Evolutionary conservation across 2,329 filamentous ascomycete genomes (phyloP), one percentile per base, ranked within the genome.

Genomic region (Aspergillus awamori): DNA sequence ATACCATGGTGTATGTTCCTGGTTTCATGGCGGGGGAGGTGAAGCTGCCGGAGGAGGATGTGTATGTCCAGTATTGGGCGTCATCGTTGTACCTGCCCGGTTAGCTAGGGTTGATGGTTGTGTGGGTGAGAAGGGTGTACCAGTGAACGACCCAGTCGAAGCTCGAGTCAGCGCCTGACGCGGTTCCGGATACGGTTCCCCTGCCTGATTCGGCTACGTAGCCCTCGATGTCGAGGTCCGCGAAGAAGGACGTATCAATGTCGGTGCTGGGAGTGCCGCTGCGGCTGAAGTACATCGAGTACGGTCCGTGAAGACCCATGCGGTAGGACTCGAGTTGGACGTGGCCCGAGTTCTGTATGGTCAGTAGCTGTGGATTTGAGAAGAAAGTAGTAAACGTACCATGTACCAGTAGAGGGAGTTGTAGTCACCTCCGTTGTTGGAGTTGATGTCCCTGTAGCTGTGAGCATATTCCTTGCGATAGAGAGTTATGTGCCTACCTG

Each of bases 331-430:
- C 88, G 1, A 87, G 89, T 71, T 86, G 82, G 2, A 82, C 83
- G 62, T 90, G 87, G 43, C 82, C 82, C 13, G 84, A 87, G 78
- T 90, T 90, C 82, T 78, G 67, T 38, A 0, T 6, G 6, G 22
- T 70, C 11, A 36, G 33, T 36, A 36, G 33, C 33, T 15, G 11
- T 6, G 5, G 11, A 66, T 56, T 11, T 6, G 5, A 5, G 17
- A 17, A 11, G 20, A 7, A 6, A 33, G 7, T 20, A 11, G 4
- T 1, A 28, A 4, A 60, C 67, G 13, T 72, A 73, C 70, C 83
- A 89, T 88, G 77, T 89, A 90, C 74, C 84, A 88, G 73, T 87
- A 89, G 0, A 90, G 79, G 81, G 85, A 38, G 79, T 87, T 64
- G 81, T 72, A 84, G 41, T 74, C 76, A 5, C 84, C 86, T 15